Evolutionary conservation across 371 early-diverging fungal species (phyloP).

Genomic region (Paramicrosporidium saccamoebae): DNA sequence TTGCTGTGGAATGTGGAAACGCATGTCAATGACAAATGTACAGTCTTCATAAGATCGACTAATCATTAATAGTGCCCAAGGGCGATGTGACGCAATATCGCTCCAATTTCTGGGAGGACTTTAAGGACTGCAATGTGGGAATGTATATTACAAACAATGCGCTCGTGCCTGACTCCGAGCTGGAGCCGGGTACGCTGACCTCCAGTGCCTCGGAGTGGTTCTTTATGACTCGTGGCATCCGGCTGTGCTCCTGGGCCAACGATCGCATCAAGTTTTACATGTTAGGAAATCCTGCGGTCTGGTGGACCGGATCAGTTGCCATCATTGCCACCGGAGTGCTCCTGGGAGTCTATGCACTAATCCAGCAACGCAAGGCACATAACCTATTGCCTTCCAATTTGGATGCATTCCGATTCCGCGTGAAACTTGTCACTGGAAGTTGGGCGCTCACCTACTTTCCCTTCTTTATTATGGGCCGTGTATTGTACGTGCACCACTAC

Average conservation of each 20-base stretch:
- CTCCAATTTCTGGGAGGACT: slow-evolving; percentile 45
- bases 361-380: slow-evolving; percentile 22
- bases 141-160: slow-evolving; percentile 97
- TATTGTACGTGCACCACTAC: slow-evolving; percentile 92
- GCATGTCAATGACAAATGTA: slow-evolving; percentile 34
- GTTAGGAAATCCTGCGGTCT: slow-evolving; percentile 79
- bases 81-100: slow-evolving; percentile 15
- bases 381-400: slow-evolving; percentile 15
- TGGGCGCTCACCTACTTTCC: slow-evolving; percentile 92
- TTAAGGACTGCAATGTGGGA: slow-evolving; percentile 72
- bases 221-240: slow-evolving; percentile 62
- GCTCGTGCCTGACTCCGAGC: slow-evolving; percentile 74
- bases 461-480: slow-evolving; percentile 90
- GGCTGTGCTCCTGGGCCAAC: slow-evolving; percentile 93
- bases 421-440: no score
- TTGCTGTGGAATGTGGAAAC: slow-evolving; percentile 90
- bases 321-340: slow-evolving; percentile 13
- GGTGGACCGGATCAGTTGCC: slow-evolving; percentile 58
- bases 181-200: slow-evolving; percentile 60
- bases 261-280: slow-evolving; percentile 61
- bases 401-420: no score
- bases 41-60: no score
- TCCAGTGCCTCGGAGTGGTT: slow-evolving; percentile 66
- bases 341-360: slow-evolving; percentile 14
- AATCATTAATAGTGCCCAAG: no score